A percentile compares a stretch with the other conserved stretches of the same genome.
Evolutionary conservation across 2,329 filamentous ascomycete species (phyloP).

Genomic region (Colletotrichum cereale): DNA sequence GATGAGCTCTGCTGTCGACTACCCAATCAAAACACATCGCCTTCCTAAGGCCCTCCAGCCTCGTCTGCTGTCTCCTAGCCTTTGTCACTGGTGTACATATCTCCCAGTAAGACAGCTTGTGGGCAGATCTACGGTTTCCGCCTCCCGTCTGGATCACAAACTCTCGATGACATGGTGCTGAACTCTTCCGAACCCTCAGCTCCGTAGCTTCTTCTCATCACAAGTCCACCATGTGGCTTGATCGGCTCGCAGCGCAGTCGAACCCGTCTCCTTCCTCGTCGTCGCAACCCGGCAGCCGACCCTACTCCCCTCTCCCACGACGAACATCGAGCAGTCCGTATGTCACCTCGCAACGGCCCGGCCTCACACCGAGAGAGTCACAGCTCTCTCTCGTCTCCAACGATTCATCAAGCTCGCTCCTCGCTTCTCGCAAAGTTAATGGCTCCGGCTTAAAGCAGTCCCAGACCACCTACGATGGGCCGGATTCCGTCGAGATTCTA

Average conservation of each 20-base stretch:
- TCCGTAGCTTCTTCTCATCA: constrained; percentile 32
- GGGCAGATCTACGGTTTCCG: background rate
- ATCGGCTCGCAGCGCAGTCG: constrained; percentile 82
- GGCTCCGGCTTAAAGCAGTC: constrained; percentile 76
- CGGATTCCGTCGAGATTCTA: constrained; percentile 80
- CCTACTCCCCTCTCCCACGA: constrained; percentile 78
- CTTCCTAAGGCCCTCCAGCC: constrained; percentile 25
- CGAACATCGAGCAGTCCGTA: constrained; percentile 78
- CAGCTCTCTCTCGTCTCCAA: constrained; percentile 82
- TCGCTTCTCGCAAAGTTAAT: constrained; percentile 75
- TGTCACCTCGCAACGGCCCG: constrained; percentile 75
- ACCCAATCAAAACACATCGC: constrained; percentile 32
- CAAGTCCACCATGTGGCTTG: constrained; percentile 80
- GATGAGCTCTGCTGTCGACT: background rate
- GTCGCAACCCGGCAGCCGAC: constrained; percentile 70
- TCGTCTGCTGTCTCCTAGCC: constrained; percentile 20
- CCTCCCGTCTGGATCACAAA: background rate
- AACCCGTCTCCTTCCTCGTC: constrained; percentile 63
- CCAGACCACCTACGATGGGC: constrained; percentile 62
- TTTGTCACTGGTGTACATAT: constrained; percentile 23
- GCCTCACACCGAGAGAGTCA: constrained; percentile 78
- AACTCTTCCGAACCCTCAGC: constrained; percentile 15
- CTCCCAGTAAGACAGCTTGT: constrained; percentile 15
- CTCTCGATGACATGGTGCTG: constrained; percentile 27
- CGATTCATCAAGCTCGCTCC: constrained; percentile 82